A percentile compares a stretch with the other conserved stretches of the same genome.
Evolutionary conservation across 179 eudicot genomes (phyloP).

Genomic region (Actinidia polygama): DNA sequence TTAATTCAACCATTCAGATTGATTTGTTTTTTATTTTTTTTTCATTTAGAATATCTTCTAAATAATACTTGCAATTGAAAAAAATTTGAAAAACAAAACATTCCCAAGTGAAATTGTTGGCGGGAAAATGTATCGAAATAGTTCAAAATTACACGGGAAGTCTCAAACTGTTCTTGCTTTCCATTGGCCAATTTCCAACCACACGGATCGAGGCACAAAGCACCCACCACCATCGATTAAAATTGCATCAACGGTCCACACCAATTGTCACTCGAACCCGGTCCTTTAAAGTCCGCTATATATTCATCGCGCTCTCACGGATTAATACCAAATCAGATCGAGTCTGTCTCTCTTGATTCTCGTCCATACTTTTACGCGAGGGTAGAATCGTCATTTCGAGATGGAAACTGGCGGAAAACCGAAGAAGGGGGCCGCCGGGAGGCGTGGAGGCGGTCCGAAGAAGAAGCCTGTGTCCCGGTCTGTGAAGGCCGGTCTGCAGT

Average conservation of each 20-base stretch:
- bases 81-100: too few relatives aligned
- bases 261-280: not conserved
- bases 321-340: not conserved
- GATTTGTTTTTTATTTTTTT: too few relatives aligned
- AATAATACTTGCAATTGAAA: too few relatives aligned
- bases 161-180: not conserved
- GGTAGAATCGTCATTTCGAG: not conserved
- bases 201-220: constrained; percentile 26
- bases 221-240: constrained; percentile 18
- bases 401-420: constrained; percentile 38
- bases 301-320: not conserved
- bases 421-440: constrained; percentile 61
- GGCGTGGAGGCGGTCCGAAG: constrained; percentile 64
- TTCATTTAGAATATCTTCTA: too few relatives aligned
- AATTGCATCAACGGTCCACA: constrained; percentile 15
- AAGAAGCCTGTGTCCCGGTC: constrained; percentile 70
- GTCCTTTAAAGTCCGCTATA: not conserved
- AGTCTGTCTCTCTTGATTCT: too few relatives aligned
- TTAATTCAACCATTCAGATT: too few relatives aligned
- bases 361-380: not conserved
- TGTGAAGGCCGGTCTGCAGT: constrained; percentile 61
- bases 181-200: constrained; percentile 22
- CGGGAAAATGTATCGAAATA: not conserved
- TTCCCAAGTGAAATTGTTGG: not conserved
- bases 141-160: not conserved